phyloP scores from a whole-genome alignment of 441 rosid genomes.

The Euphorbia celastroides region DNA sequence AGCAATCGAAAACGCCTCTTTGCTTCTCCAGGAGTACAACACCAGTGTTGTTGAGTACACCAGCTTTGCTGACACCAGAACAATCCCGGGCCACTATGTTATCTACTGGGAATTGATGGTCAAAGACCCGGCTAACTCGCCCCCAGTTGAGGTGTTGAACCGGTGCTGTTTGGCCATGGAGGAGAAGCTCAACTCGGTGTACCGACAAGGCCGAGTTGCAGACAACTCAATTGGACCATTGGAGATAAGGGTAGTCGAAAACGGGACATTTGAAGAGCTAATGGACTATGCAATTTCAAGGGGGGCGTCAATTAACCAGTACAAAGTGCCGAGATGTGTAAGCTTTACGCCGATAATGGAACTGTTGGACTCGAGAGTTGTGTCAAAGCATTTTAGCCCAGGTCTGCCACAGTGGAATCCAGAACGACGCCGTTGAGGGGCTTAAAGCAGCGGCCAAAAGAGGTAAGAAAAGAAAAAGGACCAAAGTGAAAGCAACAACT shows the following conservation, averaged over 20 bases:
- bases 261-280: conserved; percentile 85
- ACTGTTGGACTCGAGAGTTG: conserved; percentile 69
- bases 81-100: conserved; percentile 93
- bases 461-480: neutral
- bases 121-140: conserved; percentile 42
- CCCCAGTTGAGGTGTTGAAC: conserved; percentile 35
- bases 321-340: conserved; percentile 92
- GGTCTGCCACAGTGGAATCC: conserved; percentile 73
- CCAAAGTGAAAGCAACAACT: neutral
- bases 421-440: conserved; percentile 46
- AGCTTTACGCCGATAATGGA: conserved; percentile 87
- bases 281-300: conserved; percentile 95
- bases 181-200: conserved; percentile 74
- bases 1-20: conserved; percentile 64
- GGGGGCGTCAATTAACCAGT: conserved; percentile 94
- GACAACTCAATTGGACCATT: conserved; percentile 77
- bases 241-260: conserved; percentile 71
- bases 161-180: conserved; percentile 85
- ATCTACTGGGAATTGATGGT: conserved; percentile 72
- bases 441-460: conserved; percentile 4
- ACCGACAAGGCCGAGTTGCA: conserved; percentile 78
- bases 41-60: conserved; percentile 89
- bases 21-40: conserved; percentile 38
- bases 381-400: conserved; percentile 67
- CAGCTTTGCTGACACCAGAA: conserved; percentile 70